Base-by-base conservation (phyloP, 495 filamentous ascomycete genomes). In the Aspergillus campestris region DNA sequence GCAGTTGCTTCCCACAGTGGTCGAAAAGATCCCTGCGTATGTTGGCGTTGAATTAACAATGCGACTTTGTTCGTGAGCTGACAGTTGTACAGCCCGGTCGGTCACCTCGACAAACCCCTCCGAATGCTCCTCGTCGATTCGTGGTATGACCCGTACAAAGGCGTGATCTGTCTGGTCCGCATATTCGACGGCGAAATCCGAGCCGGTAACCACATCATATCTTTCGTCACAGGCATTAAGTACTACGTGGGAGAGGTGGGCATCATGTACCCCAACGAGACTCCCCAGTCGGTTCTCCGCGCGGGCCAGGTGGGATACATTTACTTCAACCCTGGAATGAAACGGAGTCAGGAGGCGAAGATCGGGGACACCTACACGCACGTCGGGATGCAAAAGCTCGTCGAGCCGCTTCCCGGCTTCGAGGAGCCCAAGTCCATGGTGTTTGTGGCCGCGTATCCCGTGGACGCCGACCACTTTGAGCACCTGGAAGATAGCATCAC, bases 341-440 rank as follows among this genome's bases (percentile, higher is more conserved):
- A 95, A 66, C 76, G 80, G 45, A 94, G 86, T 47, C 82, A 92
- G 55, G 92, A 98, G 55, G 89, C 92, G 40, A 94, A 95, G 67
- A 83, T 97, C 39, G 92, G 92, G 14, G 94, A 97, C 52, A 97
- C 92, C 1, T 95, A 84, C 57, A 95, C 92, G 2, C 82, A 74
- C n/a, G 78, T 89, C 7, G 91, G 90, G 0, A 80, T 65, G 10
- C 86, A 95, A 61, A 79, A 80, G 48, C 51, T 71, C 1, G 89
- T 98, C 1, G 76, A 88, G 58, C 81, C 86, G 13, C 80, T 89
- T 45, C 87, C 87, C 0, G 94, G 92, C 1, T 98, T 98, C 50
- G 92, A 95, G 64, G 94, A 98, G 58, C 92, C 92, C 6, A 94
- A 98, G 64, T 83, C 91, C 3, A 98, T 98, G 92, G 92, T 96